Conservation (phyloP, 805 yeast genomes). For the Ascoidea asiatica region DNA sequence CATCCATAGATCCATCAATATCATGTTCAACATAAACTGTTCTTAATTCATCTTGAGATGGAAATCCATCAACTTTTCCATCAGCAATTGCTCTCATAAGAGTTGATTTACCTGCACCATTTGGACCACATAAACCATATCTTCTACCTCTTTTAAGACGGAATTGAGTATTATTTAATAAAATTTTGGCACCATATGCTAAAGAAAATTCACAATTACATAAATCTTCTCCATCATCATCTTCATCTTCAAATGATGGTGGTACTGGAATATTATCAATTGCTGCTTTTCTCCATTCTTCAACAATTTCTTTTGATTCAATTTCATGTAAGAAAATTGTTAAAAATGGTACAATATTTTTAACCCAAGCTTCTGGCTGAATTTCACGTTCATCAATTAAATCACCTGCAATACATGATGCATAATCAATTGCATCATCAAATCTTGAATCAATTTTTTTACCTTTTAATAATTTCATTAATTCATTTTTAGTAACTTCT, state of each 20-base stretch:
- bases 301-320: constrained; percentile 81
- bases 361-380: constrained; percentile 85
- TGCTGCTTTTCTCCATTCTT: constrained; percentile 90
- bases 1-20: constrained; percentile 97
- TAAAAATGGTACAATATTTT: constrained; percentile 82
- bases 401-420: constrained; percentile 97
- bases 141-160: constrained; percentile 98
- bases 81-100: constrained; percentile 95
- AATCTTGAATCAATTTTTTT: constrained; percentile 58
- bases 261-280: constrained; percentile 97
- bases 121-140: constrained; percentile 98
- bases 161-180: constrained; percentile 98
- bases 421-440: constrained; percentile 62
- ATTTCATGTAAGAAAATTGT: constrained; percentile 91
- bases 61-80: constrained; percentile 99
- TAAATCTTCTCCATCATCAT: constrained; percentile 98
- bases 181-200: constrained; percentile 99
- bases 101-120: constrained; percentile 99
- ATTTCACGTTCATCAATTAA: constrained; percentile 95
- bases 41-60: constrained; percentile 97
- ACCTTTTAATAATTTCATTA: constrained; percentile 57
- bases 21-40: constrained; percentile 99
- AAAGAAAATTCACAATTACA: constrained; percentile 99
- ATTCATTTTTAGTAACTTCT: constrained; percentile 70
- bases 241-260: constrained; percentile 91